phyloP scores from a whole-genome alignment of 2,329 filamentous ascomycete genomes.

The Leptodontidium sp. region DNA sequence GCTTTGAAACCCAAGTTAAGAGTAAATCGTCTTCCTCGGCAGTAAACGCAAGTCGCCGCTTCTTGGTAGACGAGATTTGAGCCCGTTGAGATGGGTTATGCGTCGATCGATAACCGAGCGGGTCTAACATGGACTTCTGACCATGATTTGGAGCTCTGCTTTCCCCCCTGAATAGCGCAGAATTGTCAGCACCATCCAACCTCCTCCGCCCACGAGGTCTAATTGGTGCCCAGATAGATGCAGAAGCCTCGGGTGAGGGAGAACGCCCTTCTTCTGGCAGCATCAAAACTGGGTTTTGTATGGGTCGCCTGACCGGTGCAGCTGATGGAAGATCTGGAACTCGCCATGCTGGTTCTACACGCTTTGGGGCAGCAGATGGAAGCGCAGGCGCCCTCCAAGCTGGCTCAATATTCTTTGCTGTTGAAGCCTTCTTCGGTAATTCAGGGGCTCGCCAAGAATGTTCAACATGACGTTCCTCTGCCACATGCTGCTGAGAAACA shows the following conservation, averaged over 20 bases:
- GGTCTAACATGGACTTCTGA: background rate
- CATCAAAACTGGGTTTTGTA: slow-evolving; percentile 30
- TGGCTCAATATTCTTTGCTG: slow-evolving; percentile 41
- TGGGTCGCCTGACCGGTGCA: slow-evolving; percentile 29
- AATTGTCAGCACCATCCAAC: background rate
- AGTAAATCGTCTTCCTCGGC: slow-evolving; percentile 41
- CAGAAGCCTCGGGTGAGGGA: slow-evolving; percentile 38
- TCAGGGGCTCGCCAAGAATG: slow-evolving; percentile 42
- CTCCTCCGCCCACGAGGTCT: slow-evolving; percentile 22
- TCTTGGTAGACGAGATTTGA: slow-evolving; percentile 15
- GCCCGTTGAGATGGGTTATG: background rate
- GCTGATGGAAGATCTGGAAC: slow-evolving; percentile 34
- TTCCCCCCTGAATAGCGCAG: slow-evolving; percentile 19
- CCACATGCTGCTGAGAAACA: slow-evolving; percentile 38
- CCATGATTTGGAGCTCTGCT: slow-evolving; percentile 14
- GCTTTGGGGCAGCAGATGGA: slow-evolving; percentile 23
- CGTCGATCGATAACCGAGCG: background rate
- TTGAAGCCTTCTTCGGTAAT: slow-evolving; percentile 1
- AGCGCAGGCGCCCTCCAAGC: slow-evolving; percentile 41
- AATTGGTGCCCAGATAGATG: slow-evolving; percentile 45
- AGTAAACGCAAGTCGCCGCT: slow-evolving; percentile 29
- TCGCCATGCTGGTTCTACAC: slow-evolving; percentile 44
- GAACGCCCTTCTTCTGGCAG: slow-evolving; percentile 37
- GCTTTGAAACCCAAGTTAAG: slow-evolving; percentile 38
- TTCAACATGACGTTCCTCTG: slow-evolving; percentile 39